A percentile compares a stretch with the other conserved stretches of the same genome.
Evolutionary conservation across 2,329 filamentous ascomycete genomes (phyloP).

Genomic region (Furcasterigmium sp.): DNA sequence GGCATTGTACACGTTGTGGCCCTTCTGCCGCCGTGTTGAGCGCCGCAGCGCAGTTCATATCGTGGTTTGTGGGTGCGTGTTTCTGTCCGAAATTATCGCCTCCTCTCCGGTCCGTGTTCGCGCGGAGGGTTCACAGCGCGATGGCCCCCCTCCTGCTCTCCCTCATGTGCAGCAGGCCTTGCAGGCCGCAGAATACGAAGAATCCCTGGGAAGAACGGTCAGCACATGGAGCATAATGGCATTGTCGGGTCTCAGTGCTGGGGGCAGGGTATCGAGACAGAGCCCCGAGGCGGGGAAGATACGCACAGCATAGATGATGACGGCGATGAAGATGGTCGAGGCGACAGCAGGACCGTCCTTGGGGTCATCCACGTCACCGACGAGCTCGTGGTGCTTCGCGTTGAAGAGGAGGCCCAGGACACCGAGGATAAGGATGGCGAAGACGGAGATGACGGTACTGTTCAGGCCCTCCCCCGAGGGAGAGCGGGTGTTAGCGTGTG

Average conservation of each 20-base stretch:
- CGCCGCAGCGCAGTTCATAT: no score
- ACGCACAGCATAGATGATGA: constrained; percentile 83
- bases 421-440: constrained; percentile 62
- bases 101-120: no score
- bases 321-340: constrained; percentile 78
- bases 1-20: no score
- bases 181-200: constrained; percentile 84
- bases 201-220: constrained; percentile 60
- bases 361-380: constrained; percentile 67
- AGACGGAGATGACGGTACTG: constrained; percentile 68
- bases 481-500: constrained; percentile 3
- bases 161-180: constrained; percentile 80
- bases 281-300: not conserved
- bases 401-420: constrained; percentile 68
- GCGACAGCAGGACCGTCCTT: constrained; percentile 74
- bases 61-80: no score
- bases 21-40: no score
- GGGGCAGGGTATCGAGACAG: not conserved
- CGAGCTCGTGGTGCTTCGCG: constrained; percentile 75
- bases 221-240: not conserved
- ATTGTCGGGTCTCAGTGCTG: not conserved
- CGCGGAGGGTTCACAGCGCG: constrained; percentile 47
- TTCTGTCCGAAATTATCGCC: no score
- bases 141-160: constrained; percentile 82
- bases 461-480: constrained; percentile 2